Percentiles rank a stretch among this genome's conserved stretches.
Evolutionary conservation across 257 asterid genomes (phyloP).

Genomic region (Solanum microdontum): DNA sequence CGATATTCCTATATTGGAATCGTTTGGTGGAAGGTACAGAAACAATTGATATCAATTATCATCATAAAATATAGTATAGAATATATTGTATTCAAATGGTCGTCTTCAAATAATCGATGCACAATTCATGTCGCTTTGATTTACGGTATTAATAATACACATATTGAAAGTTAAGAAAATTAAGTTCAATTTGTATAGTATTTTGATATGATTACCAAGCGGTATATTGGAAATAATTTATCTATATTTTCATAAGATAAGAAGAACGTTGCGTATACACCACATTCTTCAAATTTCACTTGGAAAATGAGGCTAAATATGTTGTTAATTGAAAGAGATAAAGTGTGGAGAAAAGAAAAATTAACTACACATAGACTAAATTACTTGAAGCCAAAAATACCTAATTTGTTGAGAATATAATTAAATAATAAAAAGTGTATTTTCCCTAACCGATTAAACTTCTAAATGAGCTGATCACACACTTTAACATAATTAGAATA

Average conservation of each 20-base stretch:
- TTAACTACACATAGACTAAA: background rate
- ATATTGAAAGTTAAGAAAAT: background rate
- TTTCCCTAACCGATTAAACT: no score
- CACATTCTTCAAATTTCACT: background rate
- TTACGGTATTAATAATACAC: background rate
- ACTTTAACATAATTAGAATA: background rate
- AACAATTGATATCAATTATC: background rate
- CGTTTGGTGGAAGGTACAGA: background rate
- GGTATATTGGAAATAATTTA: rapidly evolving
- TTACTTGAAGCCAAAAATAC: no score
- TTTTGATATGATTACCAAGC: background rate
- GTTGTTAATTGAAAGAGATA: background rate
- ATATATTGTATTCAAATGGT: background rate
- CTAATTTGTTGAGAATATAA: no score
- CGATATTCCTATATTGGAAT: background rate
- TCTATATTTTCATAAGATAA: no score
- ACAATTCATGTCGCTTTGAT: background rate
- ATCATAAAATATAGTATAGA: background rate
- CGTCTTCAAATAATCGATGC: background rate
- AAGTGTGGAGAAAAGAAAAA: background rate
- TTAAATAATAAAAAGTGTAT: no score
- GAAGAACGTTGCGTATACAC: no score
- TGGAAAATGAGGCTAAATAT: no score
- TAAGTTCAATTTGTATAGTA: background rate
- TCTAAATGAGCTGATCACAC: background rate